A percentile compares a stretch with the other conserved stretches of the same genome.
These are phyloP conservation scores for Lachancea kluyveri DNA, from an alignment of 805 yeast genomes.

Conservation along the genomic window DNA sequence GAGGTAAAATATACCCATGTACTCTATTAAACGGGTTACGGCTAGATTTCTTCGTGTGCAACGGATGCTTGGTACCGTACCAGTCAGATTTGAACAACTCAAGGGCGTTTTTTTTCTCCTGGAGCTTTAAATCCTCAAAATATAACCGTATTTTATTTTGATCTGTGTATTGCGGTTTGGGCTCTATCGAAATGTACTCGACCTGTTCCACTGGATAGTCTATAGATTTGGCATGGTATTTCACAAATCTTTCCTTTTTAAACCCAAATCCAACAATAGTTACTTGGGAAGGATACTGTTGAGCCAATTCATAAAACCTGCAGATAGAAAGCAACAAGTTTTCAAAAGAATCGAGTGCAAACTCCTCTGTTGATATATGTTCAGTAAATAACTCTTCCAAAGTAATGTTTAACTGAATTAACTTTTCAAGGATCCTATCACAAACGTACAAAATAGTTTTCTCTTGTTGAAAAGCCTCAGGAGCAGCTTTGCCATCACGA, in stretches of 20 bases:
- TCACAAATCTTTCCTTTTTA: slow-evolving; percentile 53
- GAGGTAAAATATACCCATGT: slow-evolving; percentile 32
- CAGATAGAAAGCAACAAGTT: slow-evolving; percentile 59
- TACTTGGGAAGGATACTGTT: slow-evolving; percentile 43
- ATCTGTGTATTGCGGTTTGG: slow-evolving; percentile 35
- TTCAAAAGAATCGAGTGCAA: slow-evolving; percentile 75
- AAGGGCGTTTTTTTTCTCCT: slow-evolving; percentile 51
- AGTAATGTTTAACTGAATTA: slow-evolving; percentile 7
- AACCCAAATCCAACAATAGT: slow-evolving; percentile 72
- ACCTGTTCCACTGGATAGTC: slow-evolving; percentile 34
- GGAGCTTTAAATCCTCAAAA: slow-evolving; percentile 38
- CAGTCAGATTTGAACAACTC: slow-evolving; percentile 48
- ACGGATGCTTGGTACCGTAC: slow-evolving; percentile 44
- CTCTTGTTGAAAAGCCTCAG: slow-evolving; percentile 8
- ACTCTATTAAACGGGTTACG: slow-evolving; percentile 52
- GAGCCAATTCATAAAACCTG: slow-evolving; percentile 42
- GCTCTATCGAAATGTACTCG: slow-evolving; percentile 53
- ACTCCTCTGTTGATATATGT: slow-evolving; percentile 52
- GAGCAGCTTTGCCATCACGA: slow-evolving; percentile 10
- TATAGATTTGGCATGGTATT: slow-evolving; percentile 49
- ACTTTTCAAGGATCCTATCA: slow-evolving; percentile 2
- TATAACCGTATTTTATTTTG: slow-evolving; percentile 31
- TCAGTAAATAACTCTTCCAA: slow-evolving; percentile 14
- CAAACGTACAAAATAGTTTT: slow-evolving; percentile 7
- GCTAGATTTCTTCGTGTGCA: slow-evolving; percentile 40